Percentiles rank a stretch among this genome's conserved stretches.
These are phyloP conservation scores for Scedosporium apiospermum DNA, from an alignment of 2,329 filamentous ascomycete genomes.

Conservation along the genomic window DNA sequence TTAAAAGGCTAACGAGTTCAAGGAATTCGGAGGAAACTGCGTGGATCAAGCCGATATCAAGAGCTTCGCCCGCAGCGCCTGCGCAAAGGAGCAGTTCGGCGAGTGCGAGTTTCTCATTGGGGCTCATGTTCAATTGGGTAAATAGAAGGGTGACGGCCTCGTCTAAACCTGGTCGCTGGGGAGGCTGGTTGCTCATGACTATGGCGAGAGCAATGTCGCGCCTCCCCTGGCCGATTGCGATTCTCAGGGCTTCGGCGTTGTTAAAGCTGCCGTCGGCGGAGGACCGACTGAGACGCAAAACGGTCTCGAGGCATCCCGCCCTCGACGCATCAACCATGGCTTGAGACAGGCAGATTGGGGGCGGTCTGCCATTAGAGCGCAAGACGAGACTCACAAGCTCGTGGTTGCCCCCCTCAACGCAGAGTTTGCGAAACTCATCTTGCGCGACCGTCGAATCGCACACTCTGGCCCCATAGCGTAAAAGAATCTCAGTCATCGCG, in stretches of 20 bases:
- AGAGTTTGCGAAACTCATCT: constrained; percentile 43
- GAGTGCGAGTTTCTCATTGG: constrained; percentile 40
- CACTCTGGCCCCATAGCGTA: constrained; percentile 40
- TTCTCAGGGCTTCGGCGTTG: constrained; percentile 40
- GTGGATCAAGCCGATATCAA: constrained; percentile 37
- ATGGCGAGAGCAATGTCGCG: constrained; percentile 47
- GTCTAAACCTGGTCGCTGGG: constrained; percentile 35
- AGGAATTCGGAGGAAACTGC: constrained; percentile 40
- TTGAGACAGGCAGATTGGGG: constrained; percentile 33
- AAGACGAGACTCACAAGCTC: constrained; percentile 39
- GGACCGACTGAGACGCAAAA: constrained; percentile 40
- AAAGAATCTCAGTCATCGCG: constrained; percentile 34
- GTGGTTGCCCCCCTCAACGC: constrained; percentile 32
- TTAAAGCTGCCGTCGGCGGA: constrained; percentile 44
- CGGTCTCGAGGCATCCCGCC: constrained; percentile 39
- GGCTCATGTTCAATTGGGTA: constrained; percentile 32
- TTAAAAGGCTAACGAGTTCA: constrained; percentile 44
- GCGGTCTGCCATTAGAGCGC: constrained; percentile 37
- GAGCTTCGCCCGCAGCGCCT: constrained; percentile 41
- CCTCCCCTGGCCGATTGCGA: constrained; percentile 36
- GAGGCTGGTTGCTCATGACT: constrained; percentile 41
- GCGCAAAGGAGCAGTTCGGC: constrained; percentile 49
- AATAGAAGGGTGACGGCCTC: constrained; percentile 40
- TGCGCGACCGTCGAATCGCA: constrained; percentile 38
- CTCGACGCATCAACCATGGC: constrained; percentile 41